Conservation (phyloP, 2,329 filamentous ascomycete genomes). For the Lecanoromycetidae sp. region DNA sequence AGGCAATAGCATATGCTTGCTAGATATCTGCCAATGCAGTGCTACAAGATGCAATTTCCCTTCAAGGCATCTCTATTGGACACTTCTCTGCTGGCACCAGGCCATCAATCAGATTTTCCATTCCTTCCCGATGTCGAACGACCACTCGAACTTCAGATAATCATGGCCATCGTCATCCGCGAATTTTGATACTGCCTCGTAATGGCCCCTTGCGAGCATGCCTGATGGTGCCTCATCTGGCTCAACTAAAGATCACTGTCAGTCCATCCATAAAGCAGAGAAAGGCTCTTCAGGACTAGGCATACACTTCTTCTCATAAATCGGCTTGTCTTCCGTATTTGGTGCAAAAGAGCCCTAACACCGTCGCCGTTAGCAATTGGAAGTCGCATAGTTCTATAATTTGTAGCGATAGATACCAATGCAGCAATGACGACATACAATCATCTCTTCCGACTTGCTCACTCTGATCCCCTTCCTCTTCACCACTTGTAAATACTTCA, state of each 20-base stretch:
- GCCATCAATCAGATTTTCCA: conserved; percentile 59
- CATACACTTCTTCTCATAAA: conserved; percentile 88
- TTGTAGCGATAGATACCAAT: too few species aligned
- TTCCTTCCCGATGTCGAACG: conserved; percentile 92
- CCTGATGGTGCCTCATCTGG: conserved; percentile 85
- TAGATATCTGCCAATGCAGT: neutral
- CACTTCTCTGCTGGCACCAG: too few species aligned
- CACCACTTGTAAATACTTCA: conserved; percentile 92
- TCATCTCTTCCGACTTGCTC: conserved; percentile 95
- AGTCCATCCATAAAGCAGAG: neutral
- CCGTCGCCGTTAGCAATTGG: neutral
- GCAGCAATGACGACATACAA: too few species aligned
- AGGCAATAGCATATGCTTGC: neutral
- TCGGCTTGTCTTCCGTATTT: conserved; percentile 73
- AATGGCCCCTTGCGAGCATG: conserved; percentile 80
- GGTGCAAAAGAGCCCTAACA: conserved; percentile 77
- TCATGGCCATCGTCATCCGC: conserved; percentile 88
- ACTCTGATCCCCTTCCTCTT: conserved; percentile 78
- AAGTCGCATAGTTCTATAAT: too few species aligned
- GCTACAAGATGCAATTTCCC: too few species aligned
- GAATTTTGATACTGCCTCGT: conserved; percentile 80
- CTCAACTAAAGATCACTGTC: conserved; percentile 48
- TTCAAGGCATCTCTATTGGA: too few species aligned
- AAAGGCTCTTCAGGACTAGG: conserved; percentile 17
- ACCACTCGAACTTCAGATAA: conserved; percentile 89